Evolutionary conservation across 192 early-diverging fungal species (phyloP).

Genomic region (Thoreauomyces humboldtii): DNA sequence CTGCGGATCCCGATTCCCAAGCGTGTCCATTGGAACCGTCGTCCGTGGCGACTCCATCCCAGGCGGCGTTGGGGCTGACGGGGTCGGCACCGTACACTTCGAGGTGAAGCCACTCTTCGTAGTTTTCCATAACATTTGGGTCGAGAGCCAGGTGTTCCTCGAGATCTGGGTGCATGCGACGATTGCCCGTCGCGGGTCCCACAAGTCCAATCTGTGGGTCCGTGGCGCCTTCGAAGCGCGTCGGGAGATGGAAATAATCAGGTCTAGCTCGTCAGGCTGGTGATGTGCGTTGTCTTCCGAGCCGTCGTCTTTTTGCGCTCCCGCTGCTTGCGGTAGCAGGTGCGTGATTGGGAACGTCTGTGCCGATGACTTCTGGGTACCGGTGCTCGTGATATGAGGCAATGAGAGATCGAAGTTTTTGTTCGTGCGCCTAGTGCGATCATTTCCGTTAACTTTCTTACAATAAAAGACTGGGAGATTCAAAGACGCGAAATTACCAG

Average conservation of each 20-base stretch:
- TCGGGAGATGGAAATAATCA: slow-evolving; percentile 25
- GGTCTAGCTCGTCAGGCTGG: slow-evolving; percentile 29
- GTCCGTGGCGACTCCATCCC: no score
- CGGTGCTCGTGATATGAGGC: slow-evolving; percentile 58
- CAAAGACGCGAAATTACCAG: no score
- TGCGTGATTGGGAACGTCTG: not conserved
- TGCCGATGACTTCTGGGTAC: slow-evolving; percentile 20
- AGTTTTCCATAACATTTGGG: slow-evolving; percentile 58
- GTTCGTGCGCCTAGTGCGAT: slow-evolving; percentile 72
- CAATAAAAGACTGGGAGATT: no score
- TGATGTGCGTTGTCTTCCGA: not conserved
- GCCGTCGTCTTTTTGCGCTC: not conserved
- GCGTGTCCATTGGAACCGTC: no score
- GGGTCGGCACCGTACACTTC: slow-evolving; percentile 37
- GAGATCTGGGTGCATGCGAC: not conserved
- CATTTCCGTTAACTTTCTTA: no score
- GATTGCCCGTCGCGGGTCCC: not conserved
- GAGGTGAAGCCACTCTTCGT: slow-evolving; percentile 58
- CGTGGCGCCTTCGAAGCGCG: slow-evolving; percentile 14
- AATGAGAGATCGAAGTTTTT: slow-evolving; percentile 59
- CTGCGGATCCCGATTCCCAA: no score
- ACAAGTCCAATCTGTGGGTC: slow-evolving; percentile 1
- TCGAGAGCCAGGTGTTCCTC: slow-evolving; percentile 45
- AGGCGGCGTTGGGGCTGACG: no score
- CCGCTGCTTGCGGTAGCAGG: no score